Base-by-base conservation (phyloP, 169 alveolate genomes). In the Plasmodium malariae region DNA sequence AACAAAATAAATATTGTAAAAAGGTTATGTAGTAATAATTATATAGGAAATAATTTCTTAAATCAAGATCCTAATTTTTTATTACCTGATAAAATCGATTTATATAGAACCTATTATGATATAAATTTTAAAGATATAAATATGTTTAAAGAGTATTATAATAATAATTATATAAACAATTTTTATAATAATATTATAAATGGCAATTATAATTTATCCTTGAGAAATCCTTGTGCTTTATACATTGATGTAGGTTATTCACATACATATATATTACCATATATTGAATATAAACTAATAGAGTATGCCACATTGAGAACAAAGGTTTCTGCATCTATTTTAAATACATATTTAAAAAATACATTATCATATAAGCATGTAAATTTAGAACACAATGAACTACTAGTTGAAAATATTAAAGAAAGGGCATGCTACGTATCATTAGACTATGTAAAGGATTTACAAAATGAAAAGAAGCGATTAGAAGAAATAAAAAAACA, bases 161-260 rank as follows among this genome's bases (percentile, higher is more conserved):
- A 57, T 48, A 57, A 4, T 49, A 57, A 28, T 5, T 85, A 85
- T 85, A 72, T 85, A 34, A 60, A 85, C 7, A 57, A 45, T 24
- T 85, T 68, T 60, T 85, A 85, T 45, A 85, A 30, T 3, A 60
- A 63, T 21, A 45, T 85, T 1, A 40, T 68, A 37, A 85, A 85
- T 32, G 92, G 92, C 1, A 85, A 85, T 40, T 85, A 55, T 34
- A 68, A 69, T 55, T 34, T 85, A 40, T 85, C 92, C 37, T 32
- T 85, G 3, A 21, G 94, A 43, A 88, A 92, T 32, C 83, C 95
- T n/a, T 94, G 97, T 65, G 95, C 97, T 37, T 85, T 96, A 24
- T 96, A 94, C 24, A 91, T 96, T n/a, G 98, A 96, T 54, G 93
- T 94, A n/a, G 98, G 98, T 1, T 96, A 91, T 88, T 93, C 96